Base-by-base conservation (phyloP, 2,329 filamentous ascomycete species). In the Aspergillus viridinutans region DNA sequence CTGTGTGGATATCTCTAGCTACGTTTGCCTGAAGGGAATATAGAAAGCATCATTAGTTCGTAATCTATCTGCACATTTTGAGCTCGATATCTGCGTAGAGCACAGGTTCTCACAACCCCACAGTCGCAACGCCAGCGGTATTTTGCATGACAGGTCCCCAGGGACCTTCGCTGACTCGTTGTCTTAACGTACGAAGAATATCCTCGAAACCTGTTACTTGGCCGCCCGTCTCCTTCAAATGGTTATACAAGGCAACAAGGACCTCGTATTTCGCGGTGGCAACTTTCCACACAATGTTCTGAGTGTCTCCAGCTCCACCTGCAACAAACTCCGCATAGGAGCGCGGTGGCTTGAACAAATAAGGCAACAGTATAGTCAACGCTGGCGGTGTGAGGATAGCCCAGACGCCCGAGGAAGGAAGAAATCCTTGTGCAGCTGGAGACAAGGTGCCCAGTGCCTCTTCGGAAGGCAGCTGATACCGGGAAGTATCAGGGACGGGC, bases 311-410 rank as follows among this genome's bases (percentile, higher is more conserved):
- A 9, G 79, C 74, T 9, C 83, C 83, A 40, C 76, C 74, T 14
- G 81, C 82, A 0, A 85, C 83, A n/a, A 85, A 76, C 54, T 83
- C 83, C 12, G 80, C 78, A 58, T 83, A 85, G 0, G 79, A 81
- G 29, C 80, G 79, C 1, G 83, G 79, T 3, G 83, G 82, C 54
- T 80, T 81, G 55, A 86, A 77, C 2, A 86, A 72, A 62, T 81
- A 84, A 0, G 83, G 83, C 0, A 86, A 68, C 0, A 85, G 74
- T 2, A 76, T 76, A 53, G 73, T 80, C 56, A 78, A 73, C 49
- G 76, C 81, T 50, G 73, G 79, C 0, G 82, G 81, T 2, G 80
- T 76, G 17, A 85, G 74, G 8, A 84, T 74, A 1, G 82, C 76
- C 63, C 81, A 78, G 23, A 80, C 67, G 2, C 83, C 83, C 3